Evolutionary conservation across 2,329 filamentous ascomycete genomes (phyloP), one percentile per base, ranked within the genome.

Genomic region (Pseudofabraea citricarpa): DNA sequence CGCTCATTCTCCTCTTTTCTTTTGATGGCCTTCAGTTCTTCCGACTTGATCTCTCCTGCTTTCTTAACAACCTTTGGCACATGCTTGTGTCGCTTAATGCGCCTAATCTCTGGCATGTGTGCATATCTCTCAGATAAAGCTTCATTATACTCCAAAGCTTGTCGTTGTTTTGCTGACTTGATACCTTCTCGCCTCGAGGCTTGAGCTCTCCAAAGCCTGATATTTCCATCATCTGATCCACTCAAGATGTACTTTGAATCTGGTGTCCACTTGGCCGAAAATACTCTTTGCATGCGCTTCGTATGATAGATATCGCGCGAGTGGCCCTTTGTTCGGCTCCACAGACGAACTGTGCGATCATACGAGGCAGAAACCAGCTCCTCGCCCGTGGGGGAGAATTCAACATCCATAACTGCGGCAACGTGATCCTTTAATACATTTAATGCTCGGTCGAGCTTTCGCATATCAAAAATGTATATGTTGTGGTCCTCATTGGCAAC

Each of bases 221-320:
- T 76, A 62, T 96, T 95, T 51, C 93, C 93, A 62, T 97, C 93
- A 62, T 97, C 93, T 12, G 86, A 93, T 33, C 91, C 93, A 5
- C 86, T 90, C 36, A 98, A 76, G 18, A 98, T 69, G 63, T 95
- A 98, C 56, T 87, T 87, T 53, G 85, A 83, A 64, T 98, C 93
- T 5, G 90, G 87, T 0, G 90, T 93, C 75, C 87, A 97, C 49
- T 79, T 80, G 37, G 82, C 82, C 8, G 85, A 83, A 70, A 94
- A 94, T 44, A 96, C 90, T 55, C 91, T 80, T 71, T 97, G 91
- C 91, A 96, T 96, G 51, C 93, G 83, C 69, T 96, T 95, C 15
- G 93, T 97, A 71, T 97, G 90, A 68, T 97, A 98, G 38, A 96
- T 82, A 60, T 98, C 93, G 55, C 90, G 78, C 12, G 87, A 90